phyloP scores from a whole-genome alignment of 768 basidiomycete species.

The Termitomyces sp. region DNA sequence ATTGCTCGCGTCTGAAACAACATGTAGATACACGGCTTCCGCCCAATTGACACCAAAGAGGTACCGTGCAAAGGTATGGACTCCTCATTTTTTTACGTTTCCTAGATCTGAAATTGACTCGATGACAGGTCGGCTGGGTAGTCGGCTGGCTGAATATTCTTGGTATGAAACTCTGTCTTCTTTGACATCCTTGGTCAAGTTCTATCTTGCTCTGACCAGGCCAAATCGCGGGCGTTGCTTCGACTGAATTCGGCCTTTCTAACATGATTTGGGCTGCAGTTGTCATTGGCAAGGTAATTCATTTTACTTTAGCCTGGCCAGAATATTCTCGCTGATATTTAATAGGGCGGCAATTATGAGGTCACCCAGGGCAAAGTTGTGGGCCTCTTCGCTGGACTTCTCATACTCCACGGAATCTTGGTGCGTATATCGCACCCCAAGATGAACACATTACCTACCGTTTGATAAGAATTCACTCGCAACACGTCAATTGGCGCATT shows the following conservation, averaged over 20 bases:
- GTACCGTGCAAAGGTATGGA: slow-evolving; percentile 56
- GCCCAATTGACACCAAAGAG: slow-evolving; percentile 65
- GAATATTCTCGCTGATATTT: not conserved
- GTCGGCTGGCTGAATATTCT: slow-evolving; percentile 85
- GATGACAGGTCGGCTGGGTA: slow-evolving; percentile 61
- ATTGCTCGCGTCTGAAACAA: not conserved
- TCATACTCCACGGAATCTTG: slow-evolving; percentile 74
- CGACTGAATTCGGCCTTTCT: slow-evolving; percentile 79
- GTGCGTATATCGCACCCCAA: slow-evolving; percentile 28
- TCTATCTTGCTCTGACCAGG: slow-evolving; percentile 30
- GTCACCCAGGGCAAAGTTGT: slow-evolving; percentile 73
- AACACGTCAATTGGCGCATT: slow-evolving; percentile 68
- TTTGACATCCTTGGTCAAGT: not conserved
- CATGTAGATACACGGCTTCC: slow-evolving; percentile 68
- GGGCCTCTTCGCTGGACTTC: slow-evolving; percentile 71
- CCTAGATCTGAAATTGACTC: not conserved
- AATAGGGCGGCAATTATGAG: slow-evolving; percentile 51
- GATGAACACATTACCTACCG: not conserved
- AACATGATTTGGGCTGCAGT: slow-evolving; percentile 82
- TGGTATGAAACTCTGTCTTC: slow-evolving; percentile 31
- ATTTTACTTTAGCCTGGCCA: not conserved
- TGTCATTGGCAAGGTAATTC: slow-evolving; percentile 46
- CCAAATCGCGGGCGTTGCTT: slow-evolving; percentile 82
- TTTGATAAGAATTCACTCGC: slow-evolving; percentile 59
- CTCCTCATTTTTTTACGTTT: not conserved